Conservation (phyloP, 2,329 filamentous ascomycete genomes). For the Apiospora malaysiana region DNA sequence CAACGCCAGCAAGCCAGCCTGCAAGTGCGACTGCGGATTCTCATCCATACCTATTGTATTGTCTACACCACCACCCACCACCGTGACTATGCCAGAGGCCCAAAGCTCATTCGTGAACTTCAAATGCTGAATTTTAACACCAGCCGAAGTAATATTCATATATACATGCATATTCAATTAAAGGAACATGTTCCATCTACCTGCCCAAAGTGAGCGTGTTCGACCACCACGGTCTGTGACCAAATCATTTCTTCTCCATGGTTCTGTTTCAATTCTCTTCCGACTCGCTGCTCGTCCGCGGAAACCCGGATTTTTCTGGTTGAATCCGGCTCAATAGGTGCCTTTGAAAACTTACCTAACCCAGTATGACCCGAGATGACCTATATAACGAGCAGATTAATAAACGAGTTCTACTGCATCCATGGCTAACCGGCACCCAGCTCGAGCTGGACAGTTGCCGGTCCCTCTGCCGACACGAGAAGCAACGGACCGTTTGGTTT, state of each 20-base stretch:
- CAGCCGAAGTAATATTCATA: too few relatives aligned
- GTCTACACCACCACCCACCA: too few relatives aligned
- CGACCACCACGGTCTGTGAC: not conserved
- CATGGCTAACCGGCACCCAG: not conserved
- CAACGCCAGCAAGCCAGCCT: slow-evolving; percentile 2
- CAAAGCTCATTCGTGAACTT: too few relatives aligned
- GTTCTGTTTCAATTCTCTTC: not conserved
- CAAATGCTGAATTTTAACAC: too few relatives aligned
- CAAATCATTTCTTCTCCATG: not conserved
- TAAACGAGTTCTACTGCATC: not conserved
- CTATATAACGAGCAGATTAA: not conserved
- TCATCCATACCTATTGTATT: too few relatives aligned
- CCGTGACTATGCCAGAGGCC: not conserved
- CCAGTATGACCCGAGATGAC: not conserved
- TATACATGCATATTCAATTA: too few relatives aligned
- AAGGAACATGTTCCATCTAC: too few relatives aligned
- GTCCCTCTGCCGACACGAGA: not conserved
- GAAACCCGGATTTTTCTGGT: not conserved
- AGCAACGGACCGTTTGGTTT: not conserved
- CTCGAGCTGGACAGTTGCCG: not conserved
- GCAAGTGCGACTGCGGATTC: not conserved
- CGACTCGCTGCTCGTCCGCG: not conserved
- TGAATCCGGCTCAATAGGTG: not conserved
- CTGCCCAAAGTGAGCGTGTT: too few relatives aligned
- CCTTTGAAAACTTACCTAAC: not conserved